Base-by-base conservation (phyloP, 2,329 filamentous ascomycete genomes). In the Macrophomina tecta region DNA sequence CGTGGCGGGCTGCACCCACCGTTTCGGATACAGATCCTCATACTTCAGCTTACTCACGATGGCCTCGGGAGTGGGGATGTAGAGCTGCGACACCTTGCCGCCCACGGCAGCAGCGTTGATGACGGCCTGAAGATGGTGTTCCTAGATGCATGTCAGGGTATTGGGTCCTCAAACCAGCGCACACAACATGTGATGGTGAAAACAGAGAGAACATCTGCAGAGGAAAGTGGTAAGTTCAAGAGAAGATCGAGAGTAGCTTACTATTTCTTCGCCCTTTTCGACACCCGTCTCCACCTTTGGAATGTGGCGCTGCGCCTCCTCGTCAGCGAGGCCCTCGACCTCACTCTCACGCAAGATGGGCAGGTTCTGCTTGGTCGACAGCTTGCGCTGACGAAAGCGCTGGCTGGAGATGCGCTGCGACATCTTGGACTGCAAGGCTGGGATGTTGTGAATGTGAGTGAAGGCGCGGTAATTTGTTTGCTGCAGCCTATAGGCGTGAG, bases 251-350 rank as follows among this genome's bases (percentile, higher is more conserved):
- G 76, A 73, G 74, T 70, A 72, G 92, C 93, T 89, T 82, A 97
- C 95, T 83, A 94, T 94, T 88, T 98, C 94, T 82, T 99, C 95
- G 71, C 90, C 92, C 79, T 97, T 94, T 82, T 99, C 95, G 74
- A 99, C 95, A 81, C 95, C 95, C 72, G 94, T 97, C 78, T 95
- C 93, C 78, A 97, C 93, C 76, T 90, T 92, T 82, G 85, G 89
- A 84, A 87, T 92, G 78, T 91, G 90, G 73, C 91, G 91, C 78
- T 94, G 89, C 74, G 91, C 88, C 72, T 90, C 88, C 82, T 97
- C 92, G 80, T 97, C 97, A 81, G 93, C 88, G 75, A 85, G 87
- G 76, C 90, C 86, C 77, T 97, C 93, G 81, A 98, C 91, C 78
- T 98, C 92, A 80, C 93, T 87, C 82, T 98, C 94, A 79, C 91